phyloP scores from a whole-genome alignment of 176 grass and related monocot species.

The Oryza officinalis region DNA sequence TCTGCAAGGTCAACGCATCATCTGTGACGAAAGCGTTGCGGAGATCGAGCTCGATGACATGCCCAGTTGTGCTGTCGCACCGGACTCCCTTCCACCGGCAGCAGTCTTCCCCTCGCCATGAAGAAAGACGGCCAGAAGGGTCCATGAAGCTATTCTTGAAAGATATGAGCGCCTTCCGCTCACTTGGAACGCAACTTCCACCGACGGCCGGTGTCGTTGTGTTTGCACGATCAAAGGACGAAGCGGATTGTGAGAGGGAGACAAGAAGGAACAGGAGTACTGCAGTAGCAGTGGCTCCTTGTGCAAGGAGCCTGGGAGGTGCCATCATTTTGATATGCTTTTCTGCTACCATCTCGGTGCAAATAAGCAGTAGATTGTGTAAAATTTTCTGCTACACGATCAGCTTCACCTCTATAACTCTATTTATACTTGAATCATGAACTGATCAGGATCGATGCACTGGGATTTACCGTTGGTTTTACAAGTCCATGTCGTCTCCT shows the following conservation, averaged over 20 bases:
- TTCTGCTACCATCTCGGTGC: neutral
- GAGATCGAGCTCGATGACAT: conserved; percentile 33
- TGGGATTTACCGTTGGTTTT: too few species aligned
- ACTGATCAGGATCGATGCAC: too few species aligned
- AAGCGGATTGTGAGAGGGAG: neutral
- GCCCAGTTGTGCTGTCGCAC: neutral
- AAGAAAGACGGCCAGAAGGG: too few species aligned
- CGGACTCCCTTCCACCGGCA: conserved; percentile 31
- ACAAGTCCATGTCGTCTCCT: too few species aligned
- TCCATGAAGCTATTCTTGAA: too few species aligned
- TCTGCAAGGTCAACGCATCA: too few species aligned
- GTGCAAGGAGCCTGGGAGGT: neutral
- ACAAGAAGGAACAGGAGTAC: neutral
- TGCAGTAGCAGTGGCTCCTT: neutral
- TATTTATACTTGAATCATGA: too few species aligned
- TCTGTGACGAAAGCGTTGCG: too few species aligned
- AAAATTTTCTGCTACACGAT: too few species aligned
- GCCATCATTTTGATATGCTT: neutral
- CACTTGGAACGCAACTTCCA: neutral
- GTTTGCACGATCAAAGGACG: neutral
- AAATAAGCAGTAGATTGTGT: too few species aligned
- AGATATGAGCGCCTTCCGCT: conserved; percentile 1
- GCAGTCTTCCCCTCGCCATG: neutral
- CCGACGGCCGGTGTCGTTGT: too few species aligned
- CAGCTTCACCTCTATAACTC: too few species aligned